Percentiles rank a stretch among this genome's conserved stretches.
Conservation (phyloP, 163 green algal genomes). For the Dunaliella salina region DNA sequence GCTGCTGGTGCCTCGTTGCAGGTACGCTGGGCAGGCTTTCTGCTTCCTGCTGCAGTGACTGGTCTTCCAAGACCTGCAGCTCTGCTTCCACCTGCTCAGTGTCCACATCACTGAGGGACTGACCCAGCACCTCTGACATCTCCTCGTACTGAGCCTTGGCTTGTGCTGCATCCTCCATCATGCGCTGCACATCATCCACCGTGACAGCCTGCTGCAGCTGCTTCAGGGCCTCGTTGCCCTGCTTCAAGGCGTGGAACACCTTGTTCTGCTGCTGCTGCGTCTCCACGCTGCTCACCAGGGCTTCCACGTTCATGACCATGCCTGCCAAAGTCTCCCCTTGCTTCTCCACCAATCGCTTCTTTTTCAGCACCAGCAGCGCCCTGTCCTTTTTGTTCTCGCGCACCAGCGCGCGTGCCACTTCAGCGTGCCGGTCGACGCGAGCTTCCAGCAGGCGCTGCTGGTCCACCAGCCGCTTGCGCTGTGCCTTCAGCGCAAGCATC, state of each 20-base stretch:
- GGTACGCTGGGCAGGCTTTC: slow-evolving; percentile 34
- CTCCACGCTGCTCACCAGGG: slow-evolving; percentile 81
- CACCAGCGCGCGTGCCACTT: slow-evolving; percentile 65
- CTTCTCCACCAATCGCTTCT: slow-evolving; percentile 74
- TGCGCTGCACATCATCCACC: slow-evolving; percentile 49
- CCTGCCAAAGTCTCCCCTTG: slow-evolving; percentile 62
- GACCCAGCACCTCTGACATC: slow-evolving; percentile 27
- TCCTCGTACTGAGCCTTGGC: slow-evolving; percentile 41
- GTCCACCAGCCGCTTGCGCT: slow-evolving; percentile 71
- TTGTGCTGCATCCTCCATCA: slow-evolving; percentile 53
- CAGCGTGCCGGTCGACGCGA: slow-evolving; percentile 58
- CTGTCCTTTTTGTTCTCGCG: slow-evolving; percentile 49
- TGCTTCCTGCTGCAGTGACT: slow-evolving; percentile 29
- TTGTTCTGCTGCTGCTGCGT: slow-evolving; percentile 58
- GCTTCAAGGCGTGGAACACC: slow-evolving; percentile 72
- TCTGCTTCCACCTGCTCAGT: slow-evolving; percentile 33
- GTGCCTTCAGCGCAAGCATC: slow-evolving; percentile 77
- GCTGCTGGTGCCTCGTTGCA: slow-evolving; percentile 7
- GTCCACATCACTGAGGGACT: slow-evolving; percentile 26
- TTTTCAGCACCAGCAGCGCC: slow-evolving; percentile 74
- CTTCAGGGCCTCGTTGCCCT: slow-evolving; percentile 69
- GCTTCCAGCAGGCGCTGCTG: slow-evolving; percentile 68
- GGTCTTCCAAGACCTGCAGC: slow-evolving; percentile 44
- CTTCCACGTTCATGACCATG: slow-evolving; percentile 79
- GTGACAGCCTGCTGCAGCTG: slow-evolving; percentile 63